These are phyloP conservation scores for Boechera divaricarpa DNA, from an alignment of 345 rosid genomes.

Conservation along the genomic window DNA sequence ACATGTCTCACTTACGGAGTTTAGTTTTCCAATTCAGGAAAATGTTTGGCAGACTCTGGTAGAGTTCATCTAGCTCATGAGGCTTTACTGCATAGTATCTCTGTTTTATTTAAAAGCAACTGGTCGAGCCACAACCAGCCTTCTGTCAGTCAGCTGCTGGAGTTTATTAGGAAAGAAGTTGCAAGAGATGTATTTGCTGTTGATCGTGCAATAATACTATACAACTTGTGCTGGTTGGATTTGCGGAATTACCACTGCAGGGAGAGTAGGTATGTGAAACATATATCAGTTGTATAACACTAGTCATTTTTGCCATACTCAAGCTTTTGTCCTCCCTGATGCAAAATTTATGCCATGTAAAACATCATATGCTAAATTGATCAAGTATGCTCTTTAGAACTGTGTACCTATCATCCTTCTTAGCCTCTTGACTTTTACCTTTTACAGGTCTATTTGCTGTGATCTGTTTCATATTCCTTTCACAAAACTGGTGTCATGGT, in stretches of 20 bases:
- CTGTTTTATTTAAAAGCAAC: constrained; percentile 57
- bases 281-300: constrained; percentile 7
- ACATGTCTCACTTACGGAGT: constrained; percentile 7
- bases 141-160: constrained; percentile 55
- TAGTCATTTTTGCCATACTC: constrained; percentile 4
- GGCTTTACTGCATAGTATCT: constrained; percentile 62
- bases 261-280: constrained; percentile 60
- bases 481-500: constrained; percentile 61
- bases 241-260: constrained; percentile 58
- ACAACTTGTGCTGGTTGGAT: constrained; percentile 65
- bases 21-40: constrained; percentile 60
- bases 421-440: constrained; percentile 35
- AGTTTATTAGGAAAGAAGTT: constrained; percentile 68
- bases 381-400: constrained; percentile 23
- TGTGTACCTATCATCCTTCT: constrained; percentile 20
- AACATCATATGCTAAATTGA: constrained; percentile 28
- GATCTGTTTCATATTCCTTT: constrained; percentile 58
- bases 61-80: constrained; percentile 69
- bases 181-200: constrained; percentile 63
- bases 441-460: constrained; percentile 71
- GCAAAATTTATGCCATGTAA: constrained; percentile 20
- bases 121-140: constrained; percentile 44
- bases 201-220: constrained; percentile 74
- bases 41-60: constrained; percentile 60
- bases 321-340: constrained; percentile 26